Base-by-base conservation (phyloP, 75 land plant species). In the Pinus tabuliformis region DNA sequence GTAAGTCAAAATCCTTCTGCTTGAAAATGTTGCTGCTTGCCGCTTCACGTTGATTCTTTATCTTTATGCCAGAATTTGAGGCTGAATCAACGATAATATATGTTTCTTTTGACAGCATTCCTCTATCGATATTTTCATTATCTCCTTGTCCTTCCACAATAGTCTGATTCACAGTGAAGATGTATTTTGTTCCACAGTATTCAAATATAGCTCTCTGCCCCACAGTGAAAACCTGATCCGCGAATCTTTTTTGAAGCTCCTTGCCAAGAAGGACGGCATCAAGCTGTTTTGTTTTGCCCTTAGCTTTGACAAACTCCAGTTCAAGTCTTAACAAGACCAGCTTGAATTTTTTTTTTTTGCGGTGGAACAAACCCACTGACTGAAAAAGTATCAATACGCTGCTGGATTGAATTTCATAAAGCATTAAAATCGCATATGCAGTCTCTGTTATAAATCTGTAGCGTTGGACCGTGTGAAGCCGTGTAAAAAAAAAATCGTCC, bases 31-130 rank as follows among this genome's bases (percentile, higher is more conserved):
- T 26, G 26, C 26, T 26, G 26, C 26, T 26, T 26, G 26, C 0
- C 26, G 26, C 26, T 26, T 26, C 26, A 26, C 26, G 26, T 0
- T 26, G 26, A 26, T 26, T 26, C 26, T 0, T 16, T 22, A 95
- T 95, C 98, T 96, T 93, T 56, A 96, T 91, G 42, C 96, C 92
- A 30, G 94, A 88, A 57, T 78, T 78, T 58, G 81, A 83, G 64
- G 91, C 14, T 39, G 99, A 81, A 80, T 93, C 96, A 87, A 90
- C 93, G 24, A 89, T 72, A 85, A 89, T 82, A 66, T 85, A 83
- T 24, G 99, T 93, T 15, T 91, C 91, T 57, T 58, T 54, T 18
- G 88, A 62, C 24, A 92, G 70, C 36, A 89, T 79, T 57, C 95
- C 95, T 75, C 90, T 82, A 39, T 86, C 85, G 56, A 79, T 52